These are phyloP conservation scores for Cynara cardunculus DNA, from an alignment of 129 eudicot species.

Conservation along the genomic window DNA sequence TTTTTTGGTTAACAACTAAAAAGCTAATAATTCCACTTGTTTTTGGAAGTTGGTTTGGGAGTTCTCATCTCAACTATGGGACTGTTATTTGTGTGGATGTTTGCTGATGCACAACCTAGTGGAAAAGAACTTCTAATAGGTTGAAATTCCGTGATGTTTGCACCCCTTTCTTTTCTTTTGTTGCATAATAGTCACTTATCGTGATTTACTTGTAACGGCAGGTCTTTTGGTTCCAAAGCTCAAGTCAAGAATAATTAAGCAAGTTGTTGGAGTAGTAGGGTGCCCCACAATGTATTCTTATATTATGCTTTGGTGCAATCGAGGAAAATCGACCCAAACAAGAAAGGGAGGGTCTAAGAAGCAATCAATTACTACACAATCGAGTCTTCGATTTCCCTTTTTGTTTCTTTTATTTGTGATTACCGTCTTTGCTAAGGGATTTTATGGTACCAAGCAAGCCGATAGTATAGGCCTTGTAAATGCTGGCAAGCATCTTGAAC, in stretches of 20 bases:
- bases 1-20: too few species aligned
- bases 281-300: slow-evolving; percentile 89
- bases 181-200: not conserved
- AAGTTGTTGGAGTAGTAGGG: slow-evolving; percentile 95
- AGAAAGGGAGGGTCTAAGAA: slow-evolving; percentile 72
- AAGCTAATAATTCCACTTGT: too few species aligned
- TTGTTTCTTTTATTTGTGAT: slow-evolving; percentile 83
- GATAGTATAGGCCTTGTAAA: slow-evolving; percentile 75
- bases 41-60: slow-evolving; percentile 95
- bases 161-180: not conserved
- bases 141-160: slow-evolving; percentile 4
- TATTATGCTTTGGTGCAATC: slow-evolving; percentile 96
- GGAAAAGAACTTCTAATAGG: slow-evolving; percentile 80
- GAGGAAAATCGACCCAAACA: slow-evolving; percentile 59
- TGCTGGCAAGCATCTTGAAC: slow-evolving; percentile 85
- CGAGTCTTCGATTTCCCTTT: slow-evolving; percentile 74
- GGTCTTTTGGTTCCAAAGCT: slow-evolving; percentile 88
- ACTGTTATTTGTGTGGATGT: slow-evolving; percentile 91
- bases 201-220: slow-evolving; percentile 22
- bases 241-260: slow-evolving; percentile 80
- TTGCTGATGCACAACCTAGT: slow-evolving; percentile 82
- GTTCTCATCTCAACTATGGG: slow-evolving; percentile 90
- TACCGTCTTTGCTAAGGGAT: slow-evolving; percentile 88
- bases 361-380: slow-evolving; percentile 87
- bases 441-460: slow-evolving; percentile 71